Evolutionary conservation across 768 basidiomycete genomes (phyloP).

Genomic region (Tephrocybe rancida): DNA sequence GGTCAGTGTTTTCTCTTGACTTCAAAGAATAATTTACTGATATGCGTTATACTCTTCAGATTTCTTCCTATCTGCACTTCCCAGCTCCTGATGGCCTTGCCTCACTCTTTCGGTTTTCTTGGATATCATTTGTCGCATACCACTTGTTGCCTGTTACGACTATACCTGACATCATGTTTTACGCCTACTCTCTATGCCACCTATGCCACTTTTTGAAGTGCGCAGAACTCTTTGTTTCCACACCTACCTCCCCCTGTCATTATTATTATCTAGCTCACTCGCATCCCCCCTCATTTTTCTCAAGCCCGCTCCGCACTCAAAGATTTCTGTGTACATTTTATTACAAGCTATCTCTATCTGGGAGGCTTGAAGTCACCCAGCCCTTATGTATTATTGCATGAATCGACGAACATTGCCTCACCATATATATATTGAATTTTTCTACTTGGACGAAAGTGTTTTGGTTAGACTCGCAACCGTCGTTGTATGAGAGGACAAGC

Average conservation of each 20-base stretch:
- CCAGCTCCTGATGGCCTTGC: slow-evolving; percentile 24
- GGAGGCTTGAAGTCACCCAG: slow-evolving; percentile 32
- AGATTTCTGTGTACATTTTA: slow-evolving; percentile 19
- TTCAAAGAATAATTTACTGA: neutral
- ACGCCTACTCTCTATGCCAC: slow-evolving; percentile 21
- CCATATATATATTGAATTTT: neutral
- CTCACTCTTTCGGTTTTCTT: slow-evolving; percentile 7
- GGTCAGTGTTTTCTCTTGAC: slow-evolving; percentile 23
- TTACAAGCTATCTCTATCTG: slow-evolving; percentile 23
- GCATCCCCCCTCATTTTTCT: slow-evolving; percentile 3
- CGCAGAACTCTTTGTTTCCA: slow-evolving; percentile 14
- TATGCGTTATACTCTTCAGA: neutral
- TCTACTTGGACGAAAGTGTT: too few species aligned
- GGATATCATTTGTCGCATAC: slow-evolving; percentile 16
- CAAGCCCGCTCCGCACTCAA: slow-evolving; percentile 6
- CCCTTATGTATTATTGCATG: slow-evolving; percentile 33
- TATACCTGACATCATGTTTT: slow-evolving; percentile 22
- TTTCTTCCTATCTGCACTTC: slow-evolving; percentile 13
- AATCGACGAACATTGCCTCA: slow-evolving; percentile 11
- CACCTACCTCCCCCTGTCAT: neutral
- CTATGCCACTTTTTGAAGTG: slow-evolving; percentile 20
- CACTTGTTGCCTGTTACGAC: slow-evolving; percentile 14
- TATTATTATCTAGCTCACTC: slow-evolving; percentile 3
- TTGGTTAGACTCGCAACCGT: too few species aligned
- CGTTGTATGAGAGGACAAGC: too few species aligned